These are phyloP conservation scores for Glycine soja DNA, from an alignment of 306 rosid genomes.

Conservation along the genomic window DNA sequence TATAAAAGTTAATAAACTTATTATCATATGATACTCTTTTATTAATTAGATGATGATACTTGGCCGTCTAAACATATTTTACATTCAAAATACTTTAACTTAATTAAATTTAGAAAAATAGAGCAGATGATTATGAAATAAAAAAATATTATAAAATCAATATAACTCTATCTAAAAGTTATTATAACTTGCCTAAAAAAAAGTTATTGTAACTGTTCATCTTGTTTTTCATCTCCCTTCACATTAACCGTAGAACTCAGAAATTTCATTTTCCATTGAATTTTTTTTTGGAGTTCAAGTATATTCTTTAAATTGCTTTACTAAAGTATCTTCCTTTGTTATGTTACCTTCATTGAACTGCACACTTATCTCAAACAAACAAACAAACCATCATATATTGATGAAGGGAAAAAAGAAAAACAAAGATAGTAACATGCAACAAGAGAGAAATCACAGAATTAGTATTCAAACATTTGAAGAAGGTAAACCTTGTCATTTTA, in stretches of 20 bases:
- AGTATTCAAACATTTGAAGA: slow-evolving; percentile 35
- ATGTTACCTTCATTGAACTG: slow-evolving; percentile 25
- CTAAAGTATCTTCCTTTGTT: slow-evolving; percentile 29
- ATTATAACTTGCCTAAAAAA: no score
- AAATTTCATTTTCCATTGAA: slow-evolving; percentile 18
- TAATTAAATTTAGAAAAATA: neutral
- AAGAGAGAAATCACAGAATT: slow-evolving; percentile 27
- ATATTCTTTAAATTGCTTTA: neutral
- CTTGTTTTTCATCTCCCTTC: slow-evolving; percentile 31
- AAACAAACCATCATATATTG: neutral
- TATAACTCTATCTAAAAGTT: neutral
- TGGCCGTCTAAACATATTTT: no score
- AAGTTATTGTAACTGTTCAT: slow-evolving; percentile 16
- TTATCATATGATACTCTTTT: no score
- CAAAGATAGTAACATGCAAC: slow-evolving; percentile 9
- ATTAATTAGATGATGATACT: no score
- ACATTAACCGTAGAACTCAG: slow-evolving; percentile 45
- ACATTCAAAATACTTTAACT: no score
- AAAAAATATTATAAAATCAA: neutral
- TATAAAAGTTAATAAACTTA: no score
- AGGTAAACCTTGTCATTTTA: slow-evolving; percentile 32
- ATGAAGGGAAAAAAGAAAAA: neutral
- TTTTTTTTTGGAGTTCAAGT: neutral
- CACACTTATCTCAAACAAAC: slow-evolving; percentile 32
- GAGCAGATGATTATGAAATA: neutral